A percentile compares a stretch with the other conserved stretches of the same genome.
These are phyloP conservation scores for Penicillium sp. DNA, from an alignment of 2,329 filamentous ascomycete species.

Conservation along the genomic window DNA sequence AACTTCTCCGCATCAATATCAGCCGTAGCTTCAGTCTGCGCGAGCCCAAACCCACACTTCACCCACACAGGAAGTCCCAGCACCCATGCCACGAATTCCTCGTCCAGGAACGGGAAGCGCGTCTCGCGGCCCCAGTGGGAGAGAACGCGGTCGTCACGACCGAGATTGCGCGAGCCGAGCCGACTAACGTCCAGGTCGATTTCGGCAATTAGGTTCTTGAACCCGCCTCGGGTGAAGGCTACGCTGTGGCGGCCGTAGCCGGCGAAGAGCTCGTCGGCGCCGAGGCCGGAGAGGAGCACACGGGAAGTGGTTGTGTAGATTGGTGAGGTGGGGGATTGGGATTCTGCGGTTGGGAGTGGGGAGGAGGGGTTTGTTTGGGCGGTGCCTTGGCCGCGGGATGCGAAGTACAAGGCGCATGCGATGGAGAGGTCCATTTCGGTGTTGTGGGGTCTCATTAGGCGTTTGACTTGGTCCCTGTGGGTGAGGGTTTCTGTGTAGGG, in stretches of 20 bases:
- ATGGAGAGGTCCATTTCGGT: slow-evolving; percentile 99
- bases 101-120: slow-evolving; percentile 87
- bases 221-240: slow-evolving; percentile 69
- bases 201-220: slow-evolving; percentile 72
- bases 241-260: slow-evolving; percentile 83
- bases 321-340: neutral
- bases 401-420: slow-evolving; percentile 90
- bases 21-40: slow-evolving; percentile 24
- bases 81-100: slow-evolving; percentile 78
- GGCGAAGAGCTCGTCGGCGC: slow-evolving; percentile 93
- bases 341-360: slow-evolving; percentile 13
- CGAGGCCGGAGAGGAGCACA: slow-evolving; percentile 86
- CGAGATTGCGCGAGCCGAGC: slow-evolving; percentile 89
- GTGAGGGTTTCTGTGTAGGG: slow-evolving; percentile 71
- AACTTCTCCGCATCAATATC: slow-evolving; percentile 69
- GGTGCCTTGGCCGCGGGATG: slow-evolving; percentile 68
- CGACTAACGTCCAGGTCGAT: slow-evolving; percentile 80
- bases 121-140: slow-evolving; percentile 86
- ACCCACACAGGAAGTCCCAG: slow-evolving; percentile 71
- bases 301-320: slow-evolving; percentile 69
- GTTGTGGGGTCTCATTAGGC: slow-evolving; percentile 86
- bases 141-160: slow-evolving; percentile 87
- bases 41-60: slow-evolving; percentile 81
- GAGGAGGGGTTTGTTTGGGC: slow-evolving; percentile 33
- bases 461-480: slow-evolving; percentile 68